A percentile compares a stretch with the other conserved stretches of the same genome.
These are phyloP conservation scores for Penicillium canescens DNA, from an alignment of 495 filamentous ascomycete genomes.

Conservation along the genomic window DNA sequence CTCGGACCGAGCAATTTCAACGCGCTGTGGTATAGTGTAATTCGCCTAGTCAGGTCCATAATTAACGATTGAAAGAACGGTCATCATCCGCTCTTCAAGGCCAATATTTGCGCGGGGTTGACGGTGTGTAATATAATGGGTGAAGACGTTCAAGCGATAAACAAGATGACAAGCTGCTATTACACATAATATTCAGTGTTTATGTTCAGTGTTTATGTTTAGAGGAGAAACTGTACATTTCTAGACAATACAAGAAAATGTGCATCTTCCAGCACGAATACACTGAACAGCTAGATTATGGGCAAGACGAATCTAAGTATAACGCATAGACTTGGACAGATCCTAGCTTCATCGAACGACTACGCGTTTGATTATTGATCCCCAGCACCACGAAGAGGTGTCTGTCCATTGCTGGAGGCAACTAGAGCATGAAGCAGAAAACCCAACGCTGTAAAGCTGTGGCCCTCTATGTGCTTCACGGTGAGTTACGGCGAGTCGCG, in stretches of 20 bases:
- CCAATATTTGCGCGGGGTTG: neutral
- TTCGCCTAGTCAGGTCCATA: neutral
- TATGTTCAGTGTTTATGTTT: too few species aligned
- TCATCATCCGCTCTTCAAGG: neutral
- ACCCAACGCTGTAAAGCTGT: neutral
- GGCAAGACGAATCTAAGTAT: neutral
- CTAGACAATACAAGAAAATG: too few species aligned
- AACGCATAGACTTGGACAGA: slow-evolving; percentile 1
- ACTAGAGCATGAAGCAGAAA: too few species aligned
- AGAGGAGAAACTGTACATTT: too few species aligned
- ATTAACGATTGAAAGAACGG: neutral
- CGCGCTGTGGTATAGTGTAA: neutral
- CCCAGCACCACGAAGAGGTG: too few species aligned
- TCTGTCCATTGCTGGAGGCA: too few species aligned
- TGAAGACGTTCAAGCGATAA: neutral
- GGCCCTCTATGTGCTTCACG: neutral
- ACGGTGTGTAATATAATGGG: neutral
- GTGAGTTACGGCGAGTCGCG: neutral
- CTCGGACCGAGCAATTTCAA: too few species aligned
- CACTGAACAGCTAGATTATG: slow-evolving; percentile 1
- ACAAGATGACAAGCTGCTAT: neutral
- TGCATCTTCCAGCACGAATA: neutral
- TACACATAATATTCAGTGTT: neutral
- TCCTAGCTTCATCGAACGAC: neutral
- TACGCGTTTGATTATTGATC: too few species aligned